phyloP scores from a whole-genome alignment of 2,329 filamentous ascomycete species.

The Botrytis porri region DNA sequence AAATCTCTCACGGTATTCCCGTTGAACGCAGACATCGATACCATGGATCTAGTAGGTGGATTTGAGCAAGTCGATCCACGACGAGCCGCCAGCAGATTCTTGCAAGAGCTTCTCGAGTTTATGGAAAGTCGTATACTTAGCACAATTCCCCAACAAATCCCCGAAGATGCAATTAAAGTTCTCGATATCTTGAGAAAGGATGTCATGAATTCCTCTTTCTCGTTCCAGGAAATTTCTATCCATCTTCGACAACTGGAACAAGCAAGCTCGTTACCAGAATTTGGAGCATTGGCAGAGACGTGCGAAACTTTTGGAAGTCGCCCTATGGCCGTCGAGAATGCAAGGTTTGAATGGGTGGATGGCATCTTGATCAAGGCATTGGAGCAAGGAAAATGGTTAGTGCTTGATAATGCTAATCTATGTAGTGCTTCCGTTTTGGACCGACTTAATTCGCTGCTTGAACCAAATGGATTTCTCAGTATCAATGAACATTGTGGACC shows the following conservation, averaged over 20 bases:
- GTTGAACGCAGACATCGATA: slow-evolving; percentile 92
- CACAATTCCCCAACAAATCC: slow-evolving; percentile 47
- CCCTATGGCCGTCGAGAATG: slow-evolving; percentile 61
- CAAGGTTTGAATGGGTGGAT: slow-evolving; percentile 94
- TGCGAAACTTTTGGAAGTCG: slow-evolving; percentile 47
- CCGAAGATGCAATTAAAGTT: slow-evolving; percentile 48
- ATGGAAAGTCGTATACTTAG: slow-evolving; percentile 51
- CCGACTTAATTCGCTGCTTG: slow-evolving; percentile 87
- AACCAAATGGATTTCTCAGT: slow-evolving; percentile 81
- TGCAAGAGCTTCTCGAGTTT: slow-evolving; percentile 51
- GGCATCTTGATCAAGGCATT: slow-evolving; percentile 87
- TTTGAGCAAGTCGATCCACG: slow-evolving; percentile 91
- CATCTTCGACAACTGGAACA: slow-evolving; percentile 34
- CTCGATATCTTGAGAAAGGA: slow-evolving; percentile 47
- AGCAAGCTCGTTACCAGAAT: slow-evolving; percentile 44
- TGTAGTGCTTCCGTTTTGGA: slow-evolving; percentile 95
- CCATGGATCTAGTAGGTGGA: slow-evolving; percentile 94
- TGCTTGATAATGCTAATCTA: slow-evolving; percentile 95
- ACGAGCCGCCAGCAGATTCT: slow-evolving; percentile 63
- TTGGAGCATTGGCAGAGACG: slow-evolving; percentile 29
- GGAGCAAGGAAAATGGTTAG: slow-evolving; percentile 82
- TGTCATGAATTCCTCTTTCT: slow-evolving; percentile 22
- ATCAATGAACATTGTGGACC: slow-evolving; percentile 90
- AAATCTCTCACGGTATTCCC: slow-evolving; percentile 77
- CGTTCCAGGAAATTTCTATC: slow-evolving; percentile 35